Evolutionary conservation across 164 flowering plant species (phyloP), one percentile per base, ranked within the genome.

Genomic region (Stephania japonica): DNA sequence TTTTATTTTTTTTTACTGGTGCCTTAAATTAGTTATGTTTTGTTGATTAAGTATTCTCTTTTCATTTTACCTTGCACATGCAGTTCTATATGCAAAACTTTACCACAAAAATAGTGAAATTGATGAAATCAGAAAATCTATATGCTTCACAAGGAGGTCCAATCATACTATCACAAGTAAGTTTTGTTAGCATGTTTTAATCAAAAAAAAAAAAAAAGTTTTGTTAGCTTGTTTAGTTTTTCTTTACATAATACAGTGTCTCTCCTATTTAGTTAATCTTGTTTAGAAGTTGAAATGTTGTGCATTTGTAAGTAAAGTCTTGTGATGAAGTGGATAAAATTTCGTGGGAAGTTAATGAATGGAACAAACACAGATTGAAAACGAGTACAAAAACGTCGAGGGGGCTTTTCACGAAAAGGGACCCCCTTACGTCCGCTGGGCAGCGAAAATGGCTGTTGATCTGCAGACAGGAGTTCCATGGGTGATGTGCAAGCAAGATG

Each of bases 81-180:
- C 83, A 91, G 99, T 62, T 62, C 25, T 75, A 87, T 75, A 95
- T 93, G 98, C 83, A 88, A 76, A 91, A 78, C 18, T 93, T 87
- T 53, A 87, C 89, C 1, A 85, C 85, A 6, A 80, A 81, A 53
- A 89, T 93, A 61, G 98, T 93, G 19, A 79, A 82, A 75, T 72
- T 89, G 91, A 81, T 96, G 95, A 91, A 91, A 78, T 72, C 86
- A 13, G 87, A 88, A 72, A 72, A 74, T 0, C 65, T 96, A 59
- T 93, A 79, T 85, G 97, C 95, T 75, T 91, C 99, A 27, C 97
- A 91, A 86, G 99, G 99, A 78, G 99, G 99, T 6, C 97, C 99
- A 0, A 91, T 96, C 70, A 88, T 96, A 72, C 76, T 96, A 2
- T 91, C 99, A 71, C 99, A 96, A 91, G 99, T 91, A 77, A 71